Percentiles rank a stretch among this genome's conserved stretches.
These are phyloP conservation scores for Blastobotrys petasosporus DNA, from an alignment of 1,139 yeast genomes.

Conservation along the genomic window DNA sequence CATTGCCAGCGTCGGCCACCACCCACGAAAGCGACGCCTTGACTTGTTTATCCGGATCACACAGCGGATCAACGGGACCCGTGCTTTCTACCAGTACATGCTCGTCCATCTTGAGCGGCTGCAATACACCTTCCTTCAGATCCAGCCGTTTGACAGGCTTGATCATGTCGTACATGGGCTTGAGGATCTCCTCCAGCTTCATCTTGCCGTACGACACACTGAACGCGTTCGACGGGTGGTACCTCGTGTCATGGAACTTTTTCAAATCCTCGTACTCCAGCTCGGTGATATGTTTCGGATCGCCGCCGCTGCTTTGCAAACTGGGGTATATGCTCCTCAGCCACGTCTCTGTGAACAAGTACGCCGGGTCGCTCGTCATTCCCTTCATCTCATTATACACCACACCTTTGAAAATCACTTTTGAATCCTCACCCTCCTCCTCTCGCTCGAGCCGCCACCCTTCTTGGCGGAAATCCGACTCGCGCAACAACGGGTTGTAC, in stretches of 20 bases:
- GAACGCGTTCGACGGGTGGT: constrained; percentile 86
- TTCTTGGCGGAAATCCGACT: constrained; percentile 86
- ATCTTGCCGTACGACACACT: constrained; percentile 85
- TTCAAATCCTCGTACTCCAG: constrained; percentile 68
- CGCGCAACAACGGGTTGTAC: constrained; percentile 68
- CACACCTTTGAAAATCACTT: constrained; percentile 82
- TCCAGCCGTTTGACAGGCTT: constrained; percentile 39
- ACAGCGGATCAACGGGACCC: constrained; percentile 85
- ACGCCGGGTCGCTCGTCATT: constrained; percentile 84
- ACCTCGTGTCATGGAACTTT: constrained; percentile 64
- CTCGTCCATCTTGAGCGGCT: constrained; percentile 43
- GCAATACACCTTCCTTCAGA: constrained; percentile 22
- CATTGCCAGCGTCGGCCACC: constrained; percentile 66
- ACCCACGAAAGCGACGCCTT: constrained; percentile 86
- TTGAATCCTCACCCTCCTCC: constrained; percentile 51
- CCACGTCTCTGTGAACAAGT: constrained; percentile 76
- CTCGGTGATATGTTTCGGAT: constrained; percentile 73
- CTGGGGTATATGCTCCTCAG: constrained; percentile 83
- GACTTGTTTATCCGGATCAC: constrained; percentile 62
- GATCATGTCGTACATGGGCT: constrained; percentile 50
- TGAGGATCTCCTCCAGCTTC: constrained; percentile 57
- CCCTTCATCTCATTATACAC: constrained; percentile 99
- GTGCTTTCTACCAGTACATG: constrained; percentile 37
- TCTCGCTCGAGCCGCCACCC: constrained; percentile 95
- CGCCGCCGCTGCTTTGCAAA: constrained; percentile 89